Evolutionary conservation across 2,329 filamentous ascomycete species (phyloP).

Genomic region (Pseudocercospora fijiensis): DNA sequence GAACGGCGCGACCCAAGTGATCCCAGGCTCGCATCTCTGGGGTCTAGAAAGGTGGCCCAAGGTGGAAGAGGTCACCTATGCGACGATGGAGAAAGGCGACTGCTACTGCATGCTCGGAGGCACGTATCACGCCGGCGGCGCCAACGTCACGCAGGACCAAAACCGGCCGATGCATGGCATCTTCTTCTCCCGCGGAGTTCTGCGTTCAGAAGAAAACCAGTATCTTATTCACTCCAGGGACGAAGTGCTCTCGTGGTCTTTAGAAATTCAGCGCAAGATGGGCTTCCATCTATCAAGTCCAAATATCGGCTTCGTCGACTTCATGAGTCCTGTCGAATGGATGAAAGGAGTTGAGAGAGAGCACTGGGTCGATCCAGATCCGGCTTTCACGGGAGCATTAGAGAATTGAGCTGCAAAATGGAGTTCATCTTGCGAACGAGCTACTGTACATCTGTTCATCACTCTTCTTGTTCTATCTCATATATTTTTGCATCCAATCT

Average conservation of each 20-base stretch:
- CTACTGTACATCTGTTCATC: too few species aligned
- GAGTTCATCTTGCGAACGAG: background rate
- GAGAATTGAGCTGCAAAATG: background rate
- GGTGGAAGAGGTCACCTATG: conserved; percentile 5
- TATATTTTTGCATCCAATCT: background rate
- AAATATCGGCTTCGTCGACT: conserved; percentile 8
- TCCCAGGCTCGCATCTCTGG: conserved; percentile 4
- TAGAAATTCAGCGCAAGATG: conserved; percentile 2
- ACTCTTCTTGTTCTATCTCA: background rate
- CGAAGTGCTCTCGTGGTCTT: conserved; percentile 1
- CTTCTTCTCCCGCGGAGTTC: background rate
- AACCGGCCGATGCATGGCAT: conserved; percentile 4
- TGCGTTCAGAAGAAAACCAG: conserved; percentile 4
- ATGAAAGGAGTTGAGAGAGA: conserved; percentile 5
- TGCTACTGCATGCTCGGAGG: background rate
- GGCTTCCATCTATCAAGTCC: conserved; percentile 1
- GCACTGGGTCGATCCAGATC: conserved; percentile 8
- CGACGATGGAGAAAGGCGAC: conserved; percentile 4
- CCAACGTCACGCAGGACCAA: background rate
- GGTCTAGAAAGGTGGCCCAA: conserved; percentile 1
- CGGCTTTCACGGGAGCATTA: background rate
- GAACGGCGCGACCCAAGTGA: conserved; percentile 8
- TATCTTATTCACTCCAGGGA: conserved; percentile 2
- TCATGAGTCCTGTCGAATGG: conserved; percentile 8
- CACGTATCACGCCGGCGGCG: conserved; percentile 3